Percentiles rank a stretch among this genome's conserved stretches.
These are phyloP conservation scores for Yamadazyma trypodendri DNA, from an alignment of 1,139 yeast species.

Conservation along the genomic window DNA sequence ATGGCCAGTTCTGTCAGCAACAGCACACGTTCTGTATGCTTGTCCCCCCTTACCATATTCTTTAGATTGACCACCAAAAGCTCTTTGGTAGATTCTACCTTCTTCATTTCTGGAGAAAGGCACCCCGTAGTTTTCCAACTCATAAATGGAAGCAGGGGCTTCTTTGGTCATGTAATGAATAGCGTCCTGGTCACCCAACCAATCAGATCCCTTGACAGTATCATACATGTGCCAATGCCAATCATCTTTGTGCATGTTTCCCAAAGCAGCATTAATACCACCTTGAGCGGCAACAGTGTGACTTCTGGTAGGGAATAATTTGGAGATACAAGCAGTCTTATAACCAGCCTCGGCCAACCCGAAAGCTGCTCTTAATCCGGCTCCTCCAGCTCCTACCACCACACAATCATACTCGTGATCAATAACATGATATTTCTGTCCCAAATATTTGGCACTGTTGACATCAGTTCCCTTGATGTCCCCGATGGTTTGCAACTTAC, in stretches of 20 bases:
- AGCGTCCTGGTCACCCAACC: conserved; percentile 99
- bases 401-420: conserved; percentile 98
- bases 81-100: conserved; percentile 97
- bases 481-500: conserved; percentile 40
- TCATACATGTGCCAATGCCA: conserved; percentile 99
- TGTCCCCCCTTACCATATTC: conserved; percentile 98
- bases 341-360: conserved; percentile 96
- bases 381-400: conserved; percentile 97
- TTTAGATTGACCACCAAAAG: conserved; percentile 96
- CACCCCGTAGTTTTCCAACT: conserved; percentile 96
- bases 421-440: conserved; percentile 83
- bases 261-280: conserved; percentile 97
- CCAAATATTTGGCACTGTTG: conserved; percentile 53
- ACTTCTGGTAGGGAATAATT: conserved; percentile 96
- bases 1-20: conserved; percentile 98
- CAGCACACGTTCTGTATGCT: conserved; percentile 99
- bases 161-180: conserved; percentile 99
- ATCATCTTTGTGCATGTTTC: conserved; percentile 96
- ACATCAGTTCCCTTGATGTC: conserved; percentile 51
- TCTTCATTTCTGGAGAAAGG: conserved; percentile 97
- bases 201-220: conserved; percentile 99
- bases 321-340: conserved; percentile 96
- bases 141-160: conserved; percentile 94
- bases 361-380: conserved; percentile 97
- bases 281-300: conserved; percentile 99